Base-by-base conservation (phyloP, 768 basidiomycete genomes). In the Austroboletus festivus region DNA sequence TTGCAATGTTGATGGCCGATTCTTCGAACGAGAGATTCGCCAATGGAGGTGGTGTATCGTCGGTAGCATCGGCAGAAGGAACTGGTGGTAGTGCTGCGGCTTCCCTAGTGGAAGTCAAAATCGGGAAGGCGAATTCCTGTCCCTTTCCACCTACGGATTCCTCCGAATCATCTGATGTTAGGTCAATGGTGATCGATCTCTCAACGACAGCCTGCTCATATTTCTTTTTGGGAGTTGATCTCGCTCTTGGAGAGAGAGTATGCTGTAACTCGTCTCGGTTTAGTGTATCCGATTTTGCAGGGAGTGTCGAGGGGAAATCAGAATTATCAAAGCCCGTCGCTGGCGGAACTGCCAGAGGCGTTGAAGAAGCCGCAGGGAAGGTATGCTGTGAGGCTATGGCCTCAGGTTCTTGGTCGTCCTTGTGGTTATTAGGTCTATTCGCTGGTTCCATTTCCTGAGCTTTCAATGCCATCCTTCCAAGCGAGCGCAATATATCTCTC, bases 401-500 rank as follows among this genome's bases (percentile, higher is more conserved):
- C 38, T 44, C 42, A 16, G 35, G 40, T 22, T 16, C 16, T 16
- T 41, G 44, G 24, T 19, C 41, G 39, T 19, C 38, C 38, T 38
- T 42, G 19, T 13, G 34, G 8, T 46, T 13, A 23, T 45, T 38
- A 35, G 19, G 18, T 41, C 30, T 19, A 38, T 46, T 46, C 26
- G 15, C 39, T 31, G 34, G 38, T 38, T 47, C 28, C 45, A 13
- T n/a, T 16, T 23, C 55, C 62, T n/a, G 37, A 24, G 42, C 31
- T 24, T 50, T 45, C 5, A 55, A 52, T 5, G 34, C 22, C 20
- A 55, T 51, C 38, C 52, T 51, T 16, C 76, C 75, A 4, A 85
- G 69, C 7, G 81, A 78, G 38, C 71, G 73, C 19, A 86, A 53
- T 38, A 86, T 68, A 60, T 83, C 81, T 38, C 68, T 73, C 2